Percentiles rank a stretch among this genome's conserved stretches.
These are phyloP conservation scores for Clitopilus hobsonii DNA, from an alignment of 768 basidiomycete genomes.

Conservation along the genomic window DNA sequence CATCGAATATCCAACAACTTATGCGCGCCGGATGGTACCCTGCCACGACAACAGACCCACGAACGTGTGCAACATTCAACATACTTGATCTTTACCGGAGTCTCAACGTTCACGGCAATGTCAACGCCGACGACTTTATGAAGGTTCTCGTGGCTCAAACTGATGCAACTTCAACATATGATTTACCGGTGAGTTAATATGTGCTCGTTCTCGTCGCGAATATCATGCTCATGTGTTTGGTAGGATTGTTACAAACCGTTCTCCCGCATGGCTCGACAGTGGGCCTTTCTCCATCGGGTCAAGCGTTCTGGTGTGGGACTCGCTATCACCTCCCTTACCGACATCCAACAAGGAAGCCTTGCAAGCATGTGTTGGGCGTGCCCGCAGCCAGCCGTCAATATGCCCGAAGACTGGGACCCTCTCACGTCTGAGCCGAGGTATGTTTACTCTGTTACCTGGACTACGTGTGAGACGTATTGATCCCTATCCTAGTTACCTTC, in stretches of 20 bases:
- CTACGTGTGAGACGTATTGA: background rate
- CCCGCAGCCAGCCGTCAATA: conserved; percentile 8
- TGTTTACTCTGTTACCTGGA: background rate
- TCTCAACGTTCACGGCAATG: conserved; percentile 22
- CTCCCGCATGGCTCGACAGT: conserved; percentile 15
- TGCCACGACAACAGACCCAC: conserved; percentile 16
- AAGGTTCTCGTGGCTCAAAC: conserved; percentile 3
- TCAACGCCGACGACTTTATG: conserved; percentile 12
- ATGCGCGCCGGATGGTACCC: conserved; percentile 20
- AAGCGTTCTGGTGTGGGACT: conserved; percentile 19
- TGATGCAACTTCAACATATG: background rate
- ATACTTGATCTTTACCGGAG: conserved; percentile 19
- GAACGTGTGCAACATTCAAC: conserved; percentile 20
- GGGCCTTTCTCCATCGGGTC: conserved; percentile 18
- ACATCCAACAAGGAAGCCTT: conserved; percentile 18
- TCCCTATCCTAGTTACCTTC: conserved; percentile 3
- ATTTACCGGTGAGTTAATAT: background rate
- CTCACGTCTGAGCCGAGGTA: background rate
- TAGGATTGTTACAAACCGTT: conserved; percentile 17
- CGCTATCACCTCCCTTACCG: conserved; percentile 10
- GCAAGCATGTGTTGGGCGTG: conserved; percentile 21
- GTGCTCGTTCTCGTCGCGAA: too few relatives aligned
- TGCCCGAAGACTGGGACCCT: conserved; percentile 11
- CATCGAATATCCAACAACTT: conserved; percentile 18
- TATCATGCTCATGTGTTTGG: too few relatives aligned